Base-by-base conservation (phyloP, 768 basidiomycete species). In the Hygrocybe coccinea region DNA sequence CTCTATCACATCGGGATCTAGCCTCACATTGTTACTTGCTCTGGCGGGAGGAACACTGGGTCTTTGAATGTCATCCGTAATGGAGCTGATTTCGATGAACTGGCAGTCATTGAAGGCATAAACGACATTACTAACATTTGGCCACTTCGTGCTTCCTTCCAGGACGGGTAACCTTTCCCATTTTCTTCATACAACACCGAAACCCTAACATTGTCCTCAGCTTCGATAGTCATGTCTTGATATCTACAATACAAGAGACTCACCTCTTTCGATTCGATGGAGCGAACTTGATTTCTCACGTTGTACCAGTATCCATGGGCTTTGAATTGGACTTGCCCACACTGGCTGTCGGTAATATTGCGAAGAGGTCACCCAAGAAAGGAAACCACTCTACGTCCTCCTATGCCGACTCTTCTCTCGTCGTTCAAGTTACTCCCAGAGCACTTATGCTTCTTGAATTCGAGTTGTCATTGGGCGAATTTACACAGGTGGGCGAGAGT, bases 11-110 rank as follows among this genome's bases (percentile, higher is more conserved):
- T 55, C 11, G 56, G 44, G n/a, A 12, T 33, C 12, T 12, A 93
- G 88, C 76, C 75, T n/a, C 85, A 89, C 67, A 80, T 95, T 39
- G 82, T 95, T 3, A 91, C 91, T 1, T 91, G 89, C 62, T 94
- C 91, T 3, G 94, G 94, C 5, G 87, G 83, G 1, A 78, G 77
- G 48, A 90, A 83, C 58, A 81, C 83, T 2, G 93, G 94, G 2
- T 84, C 86, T 9, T 63, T 97, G 14, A 85, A 87, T 47, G 69
- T 93, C 29, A 78, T 97, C 17, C 77, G 89, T 57, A 89, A 84
- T 54, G 93, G 93, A 2, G 89, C 91, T 5, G 87, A 90, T 60
- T 86, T 92, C 65, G 75, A 81, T 54, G 85, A 87, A 61, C 62
- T 80, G 10, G 86, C 84, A 0, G 67, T 71, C 25, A 63, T 90